Evolutionary conservation across 768 basidiomycete species (phyloP), one percentile per base, ranked within the genome.

Genomic region (Pleurotus tuber-regium): DNA sequence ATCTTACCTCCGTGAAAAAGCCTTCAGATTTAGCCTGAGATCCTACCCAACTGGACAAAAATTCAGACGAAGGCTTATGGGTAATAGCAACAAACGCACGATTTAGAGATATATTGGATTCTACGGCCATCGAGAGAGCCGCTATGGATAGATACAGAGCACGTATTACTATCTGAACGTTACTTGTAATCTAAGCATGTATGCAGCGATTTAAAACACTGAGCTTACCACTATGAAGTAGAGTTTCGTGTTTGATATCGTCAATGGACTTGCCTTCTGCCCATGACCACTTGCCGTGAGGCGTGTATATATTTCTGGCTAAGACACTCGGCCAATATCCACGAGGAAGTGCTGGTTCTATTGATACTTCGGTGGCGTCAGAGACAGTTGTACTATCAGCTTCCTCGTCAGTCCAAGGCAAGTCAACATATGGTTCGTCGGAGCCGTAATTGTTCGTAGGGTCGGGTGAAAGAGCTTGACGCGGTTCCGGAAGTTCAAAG

Each of bases 261-360:
- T 53, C 40, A 33, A 56, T 49, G 5, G 36, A 14, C 18, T 50
- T 46, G 7, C 52, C 55, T 29, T 35, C 52, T 16, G 52, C 46
- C 55, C 55, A 56, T n/a, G 30, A 43, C 55, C 55, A 56, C 28
- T 48, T 47, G 11, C 55, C 55, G 14, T 53, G 51, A 4, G 55
- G 55, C 21, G 36, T 48, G 44, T 53, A 53, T 23, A 56, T 52
- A 14, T 19, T 33, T 23, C 35, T 48, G 29, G 46, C 14, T 11
- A 48, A 24, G 9, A 48, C 31, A 35, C 46, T 48, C 10, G 46
- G 46, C 46, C 29, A 48, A 31, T 48, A 48, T 19, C 46, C 46
- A 21, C 30, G 46, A 3, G 49, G 39, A 18, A 26, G 49, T n/a
- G 12, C 44, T 28, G 44, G 44, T 14, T 40, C 49, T 39, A 18